Percentiles rank a stretch among this genome's conserved stretches.
phyloP scores from a whole-genome alignment of 2,329 filamentous ascomycete species.

The Fusarium domesticum region DNA sequence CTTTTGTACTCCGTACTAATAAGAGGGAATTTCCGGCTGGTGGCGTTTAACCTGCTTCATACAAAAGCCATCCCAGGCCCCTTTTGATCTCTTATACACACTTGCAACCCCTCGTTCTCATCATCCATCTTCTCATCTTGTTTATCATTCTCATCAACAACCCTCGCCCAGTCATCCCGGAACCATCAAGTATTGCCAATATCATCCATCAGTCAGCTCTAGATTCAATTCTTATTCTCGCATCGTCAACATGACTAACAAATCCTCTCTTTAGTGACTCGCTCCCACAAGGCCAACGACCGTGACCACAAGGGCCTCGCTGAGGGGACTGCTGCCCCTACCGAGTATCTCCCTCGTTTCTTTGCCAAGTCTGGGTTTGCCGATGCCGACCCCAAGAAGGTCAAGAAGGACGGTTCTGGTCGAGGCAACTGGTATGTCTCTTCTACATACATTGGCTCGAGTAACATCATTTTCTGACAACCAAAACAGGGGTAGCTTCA shows the following conservation, averaged over 20 bases:
- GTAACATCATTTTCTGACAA: conserved; percentile 17
- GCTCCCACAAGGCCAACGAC: conserved; percentile 93
- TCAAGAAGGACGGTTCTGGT: conserved; percentile 93
- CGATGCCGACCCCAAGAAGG: conserved; percentile 83
- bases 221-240: background rate
- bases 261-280: conserved; percentile 68
- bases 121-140: conserved; percentile 17
- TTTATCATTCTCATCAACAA: conserved; percentile 10
- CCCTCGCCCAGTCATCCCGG: background rate
- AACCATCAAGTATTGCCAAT: background rate
- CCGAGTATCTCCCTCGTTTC: conserved; percentile 82
- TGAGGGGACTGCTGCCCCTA: conserved; percentile 66
- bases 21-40: conserved; percentile 12
- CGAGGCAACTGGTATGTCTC: conserved; percentile 84
- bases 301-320: conserved; percentile 81
- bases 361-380: conserved; percentile 84
- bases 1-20: background rate
- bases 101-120: conserved; percentile 15
- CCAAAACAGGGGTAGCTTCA: conserved; percentile 70
- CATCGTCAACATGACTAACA: conserved; percentile 12
- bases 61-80: conserved; percentile 24
- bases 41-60: conserved; percentile 23
- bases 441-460: background rate
- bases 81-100: conserved; percentile 6
- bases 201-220: conserved; percentile 21